These are phyloP conservation scores for Micractinium conductrix DNA, from an alignment of 139 green algal species.

Conservation along the genomic window DNA sequence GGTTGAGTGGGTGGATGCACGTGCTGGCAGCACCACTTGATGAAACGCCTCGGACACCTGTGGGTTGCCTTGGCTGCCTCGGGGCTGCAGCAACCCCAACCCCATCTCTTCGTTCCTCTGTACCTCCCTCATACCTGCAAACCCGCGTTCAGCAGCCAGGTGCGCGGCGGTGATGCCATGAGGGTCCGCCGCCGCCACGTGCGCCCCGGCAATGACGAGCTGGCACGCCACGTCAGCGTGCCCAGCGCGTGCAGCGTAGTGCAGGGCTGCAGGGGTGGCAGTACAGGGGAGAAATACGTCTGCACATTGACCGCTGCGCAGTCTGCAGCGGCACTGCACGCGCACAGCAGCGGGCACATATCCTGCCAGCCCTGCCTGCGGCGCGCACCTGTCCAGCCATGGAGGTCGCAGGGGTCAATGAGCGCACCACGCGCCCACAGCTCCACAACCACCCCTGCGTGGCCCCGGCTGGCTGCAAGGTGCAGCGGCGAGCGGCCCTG, in stretches of 20 bases:
- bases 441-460: conserved; percentile 45
- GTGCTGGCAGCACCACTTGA: no score
- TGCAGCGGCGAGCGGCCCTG: conserved; percentile 52
- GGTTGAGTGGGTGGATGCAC: no score
- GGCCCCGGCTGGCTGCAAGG: conserved; percentile 40
- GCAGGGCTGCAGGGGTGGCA: conserved; percentile 38
- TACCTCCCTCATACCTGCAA: not conserved
- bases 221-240: conserved; percentile 49
- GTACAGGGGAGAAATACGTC: no score
- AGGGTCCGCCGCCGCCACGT: conserved; percentile 32
- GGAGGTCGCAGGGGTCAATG: conserved; percentile 43
- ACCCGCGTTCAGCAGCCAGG: conserved; percentile 54
- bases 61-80: no score
- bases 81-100: no score
- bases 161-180: conserved; percentile 46
- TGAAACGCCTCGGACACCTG: no score
- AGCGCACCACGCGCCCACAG: conserved; percentile 38
- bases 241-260: conserved; percentile 55
- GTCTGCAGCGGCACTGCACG: no score
- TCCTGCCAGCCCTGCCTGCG: no score
- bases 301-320: no score
- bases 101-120: no score
- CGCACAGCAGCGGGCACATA: no score
- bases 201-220: conserved; percentile 55
- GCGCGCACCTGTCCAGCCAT: conserved; percentile 51